Evolutionary conservation across 768 basidiomycete genomes (phyloP).

Genomic region (Lactarius sp.): DNA sequence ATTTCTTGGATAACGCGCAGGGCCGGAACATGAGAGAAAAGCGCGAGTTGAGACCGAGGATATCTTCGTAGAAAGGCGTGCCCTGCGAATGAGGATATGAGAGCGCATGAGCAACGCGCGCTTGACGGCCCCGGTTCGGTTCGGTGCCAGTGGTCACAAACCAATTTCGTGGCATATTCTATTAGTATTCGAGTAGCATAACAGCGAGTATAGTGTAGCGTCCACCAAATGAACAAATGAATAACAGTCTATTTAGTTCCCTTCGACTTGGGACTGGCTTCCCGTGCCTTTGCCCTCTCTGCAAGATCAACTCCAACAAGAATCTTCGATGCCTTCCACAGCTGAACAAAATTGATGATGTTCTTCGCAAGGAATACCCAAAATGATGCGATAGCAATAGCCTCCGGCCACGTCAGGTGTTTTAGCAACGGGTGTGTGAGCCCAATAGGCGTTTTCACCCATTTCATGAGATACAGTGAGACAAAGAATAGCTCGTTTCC

Average conservation of each 20-base stretch:
- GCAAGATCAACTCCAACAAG: constrained; percentile 90
- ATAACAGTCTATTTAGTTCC: constrained; percentile 10
- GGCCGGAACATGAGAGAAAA: constrained; percentile 31
- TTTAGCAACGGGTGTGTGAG: constrained; percentile 31
- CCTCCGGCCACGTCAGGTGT: constrained; percentile 67
- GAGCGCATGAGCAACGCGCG: constrained; percentile 34
- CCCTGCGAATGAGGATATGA: constrained; percentile 34
- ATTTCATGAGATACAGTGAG: constrained; percentile 88
- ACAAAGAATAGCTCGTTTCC: constrained; percentile 97
- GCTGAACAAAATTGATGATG: constrained; percentile 89
- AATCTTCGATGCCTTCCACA: constrained; percentile 97
- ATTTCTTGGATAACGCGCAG: constrained; percentile 33
- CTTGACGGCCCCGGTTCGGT: background rate
- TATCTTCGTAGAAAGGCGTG: constrained; percentile 33
- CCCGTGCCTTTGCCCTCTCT: constrained; percentile 66
- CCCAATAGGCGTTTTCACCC: constrained; percentile 63
- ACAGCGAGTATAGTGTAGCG: constrained; percentile 17
- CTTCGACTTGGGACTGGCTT: constrained; percentile 32
- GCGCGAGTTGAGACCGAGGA: constrained; percentile 29
- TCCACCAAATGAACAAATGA: background rate
- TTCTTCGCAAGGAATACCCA: constrained; percentile 81
- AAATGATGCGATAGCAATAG: constrained; percentile 56
- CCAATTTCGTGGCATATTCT: background rate
- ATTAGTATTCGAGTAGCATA: background rate
- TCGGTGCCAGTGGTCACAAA: too few relatives aligned